Base-by-base conservation (phyloP, 1,284 basidiomycete species). In the Agroathelia rolfsii region DNA sequence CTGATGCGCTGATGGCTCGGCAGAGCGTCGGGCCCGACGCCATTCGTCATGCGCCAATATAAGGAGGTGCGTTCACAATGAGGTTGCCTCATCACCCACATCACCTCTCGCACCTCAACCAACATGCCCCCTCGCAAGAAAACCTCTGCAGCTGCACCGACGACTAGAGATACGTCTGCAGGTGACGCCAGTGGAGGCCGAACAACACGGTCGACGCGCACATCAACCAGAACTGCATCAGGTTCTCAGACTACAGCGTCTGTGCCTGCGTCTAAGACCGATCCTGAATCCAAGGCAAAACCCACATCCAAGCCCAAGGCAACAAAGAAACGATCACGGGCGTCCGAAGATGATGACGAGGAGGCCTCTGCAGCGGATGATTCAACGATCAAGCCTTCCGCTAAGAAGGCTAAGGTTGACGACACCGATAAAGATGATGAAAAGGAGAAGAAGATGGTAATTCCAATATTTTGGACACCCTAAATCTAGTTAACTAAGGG, bases 121-220 rank as follows among this genome's bases (percentile, higher is more conserved):
- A 28, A 15, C 26, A 56, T 55, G 56, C 50, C 55, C 21, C 52
- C 54, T 8, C 40, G 53, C 26, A 58, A 53, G 49, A 58, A 56
- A 41, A 4, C 41, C 4, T 28, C 37, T 10, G 22, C 42, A 4
- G 34, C 40, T 30, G 41, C 19, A 27, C 33, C 18, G 32, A 23
- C 18, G 37, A 27, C 39, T 12, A 27, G 37, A 6, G 24, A 33
- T 5, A 12, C 25, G 16, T 13, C 30, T 6, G 20, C 20, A 11
- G n/a, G 30, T 5, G 36, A 34, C 15, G 40, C 41, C 21, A 25
- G 18, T 2, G 37, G 34, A 30, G 37, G 37, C 33, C 37, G 36
- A 29, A 40, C 18, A 34, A 47, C 41, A 30, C 30, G 41, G 15
- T 36, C 44, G 34, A 47, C 41, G 30, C 30, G 41, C 13, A 34